Base-by-base conservation (phyloP, 805 yeast genomes). In the Komagataella pastoris region DNA sequence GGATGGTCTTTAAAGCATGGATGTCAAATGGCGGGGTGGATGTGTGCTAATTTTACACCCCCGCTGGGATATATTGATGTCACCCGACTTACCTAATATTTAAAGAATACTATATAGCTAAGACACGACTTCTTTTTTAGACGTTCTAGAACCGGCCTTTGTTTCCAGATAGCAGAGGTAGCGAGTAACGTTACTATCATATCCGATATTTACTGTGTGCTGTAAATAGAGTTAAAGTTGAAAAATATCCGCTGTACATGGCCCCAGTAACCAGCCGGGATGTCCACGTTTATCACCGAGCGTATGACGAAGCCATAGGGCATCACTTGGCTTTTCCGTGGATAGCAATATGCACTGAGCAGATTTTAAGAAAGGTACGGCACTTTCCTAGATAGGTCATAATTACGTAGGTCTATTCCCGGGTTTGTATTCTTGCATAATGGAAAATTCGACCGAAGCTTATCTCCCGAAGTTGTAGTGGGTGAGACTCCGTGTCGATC, bases 1-100 rank as follows among this genome's bases (percentile, higher is more conserved):
- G 58, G 70, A 66, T 30, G 40, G 40, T 52, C 53, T 66, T 47
- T 57, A 53, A 17, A 17, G 30, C 14, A 23, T 21, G 48, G n/a
- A 19, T 46, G 21, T 46, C 23, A 14, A 7, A 19, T 30, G 40
- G 40, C 23, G 3, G 4, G 14, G 2, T 30, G 40, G 40, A 30
- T 30, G 40, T 10, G 40, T 30, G 40, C n/a, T 14, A 14, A 14
- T 30, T 30, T 30, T 30, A 30, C 40, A 30, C 40, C 40, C 40
- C 40, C 36, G n/a, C 14, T 30, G 14, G 40, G 1, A 5, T 21
- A 21, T 21, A 8, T 10, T 4, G 40, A 30, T 30, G 40, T 30
- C 40, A 30, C 40, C 40, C 14, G 40, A 30, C 40, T 8, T 30
- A 14, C 14, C 40, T 10, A 30, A 4, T 30, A 30, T 30, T 30